Base-by-base conservation (phyloP, 495 filamentous ascomycete species). In the Penicillium riverlandense region DNA sequence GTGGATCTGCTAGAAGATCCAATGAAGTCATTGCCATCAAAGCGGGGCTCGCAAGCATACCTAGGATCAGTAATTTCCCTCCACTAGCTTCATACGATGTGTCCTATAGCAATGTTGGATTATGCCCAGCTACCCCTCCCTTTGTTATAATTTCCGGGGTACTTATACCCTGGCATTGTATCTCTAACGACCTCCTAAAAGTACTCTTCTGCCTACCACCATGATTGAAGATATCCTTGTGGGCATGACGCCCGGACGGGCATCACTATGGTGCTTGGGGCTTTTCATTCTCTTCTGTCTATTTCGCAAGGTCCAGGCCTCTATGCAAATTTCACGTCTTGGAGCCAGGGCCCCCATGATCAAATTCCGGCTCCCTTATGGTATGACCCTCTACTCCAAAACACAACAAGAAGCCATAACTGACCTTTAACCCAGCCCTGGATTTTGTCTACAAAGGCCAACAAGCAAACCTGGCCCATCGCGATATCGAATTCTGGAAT, bases 401-500 rank as follows among this genome's bases (percentile, higher is more conserved):
- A 22, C 3, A 22, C 1, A 16, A 16, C 1, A 16, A 16, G 15
- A 22, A 22, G 22, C 4, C 22, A 22, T 22, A 6, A 22, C 22
- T 22, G 22, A 22, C 22, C 22, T 22, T 4, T 22, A 22, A 22
- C 4, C 5, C 53, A 86, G 84, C 79, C 37, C 43, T 89, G 36
- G 83, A 85, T 55, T 67, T 84, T 35, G 62, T 90, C 33, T 65
- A 65, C 50, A 54, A 61, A 1, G 70, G 72, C 16, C 53, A 85
- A 11, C 46, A 58, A n/a, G 67, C 73, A 30, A 72, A 76, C 11
- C 63, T 66, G 43, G 55, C 58, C 0, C 52, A 85, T 52, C 53
- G 66, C 29, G 82, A 82, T 47, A 57, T 83, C 11, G 71, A 80
- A 40, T 66, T 75, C 40, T 95, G 86, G 81, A 41, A 64, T 7